A percentile compares a stretch with the other conserved stretches of the same genome.
Conservation (phyloP, 192 early-diverging fungal species). For the Backusella macrospora region DNA sequence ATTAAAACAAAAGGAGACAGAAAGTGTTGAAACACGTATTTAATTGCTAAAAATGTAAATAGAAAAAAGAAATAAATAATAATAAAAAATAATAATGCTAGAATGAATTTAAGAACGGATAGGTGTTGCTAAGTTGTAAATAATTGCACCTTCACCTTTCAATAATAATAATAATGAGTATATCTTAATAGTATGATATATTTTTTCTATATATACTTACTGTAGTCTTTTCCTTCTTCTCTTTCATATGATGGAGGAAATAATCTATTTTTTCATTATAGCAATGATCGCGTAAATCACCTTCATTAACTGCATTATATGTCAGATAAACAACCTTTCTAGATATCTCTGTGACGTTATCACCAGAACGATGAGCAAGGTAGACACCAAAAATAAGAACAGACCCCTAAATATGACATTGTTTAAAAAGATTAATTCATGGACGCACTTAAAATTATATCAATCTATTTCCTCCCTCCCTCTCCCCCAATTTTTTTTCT, state of each 20-base stretch:
- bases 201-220: slow-evolving; percentile 22
- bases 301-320: slow-evolving; percentile 58
- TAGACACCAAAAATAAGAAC: slow-evolving; percentile 64
- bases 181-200: too few species aligned
- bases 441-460: too few species aligned
- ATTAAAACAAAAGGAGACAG: neutral
- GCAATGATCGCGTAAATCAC: slow-evolving; percentile 61
- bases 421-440: too few species aligned
- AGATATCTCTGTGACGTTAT: slow-evolving; percentile 50
- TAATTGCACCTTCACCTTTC: slow-evolving; percentile 47
- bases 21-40: neutral
- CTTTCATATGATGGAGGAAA: slow-evolving; percentile 64
- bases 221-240: slow-evolving; percentile 52
- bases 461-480: too few species aligned
- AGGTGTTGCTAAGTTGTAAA: slow-evolving; percentile 63
- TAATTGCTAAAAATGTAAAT: too few species aligned
- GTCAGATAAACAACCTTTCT: slow-evolving; percentile 64
- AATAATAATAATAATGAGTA: neutral
- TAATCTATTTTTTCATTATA: slow-evolving; percentile 56
- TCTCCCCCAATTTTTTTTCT: too few species aligned
- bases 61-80: too few species aligned
- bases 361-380: slow-evolving; percentile 58
- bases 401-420: slow-evolving; percentile 40
- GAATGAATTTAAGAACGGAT: slow-evolving; percentile 33
- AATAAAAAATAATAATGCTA: too few species aligned